These are phyloP conservation scores for Pezizomycotina sp. DNA, from an alignment of 2,329 filamentous ascomycete genomes.

Conservation along the genomic window DNA sequence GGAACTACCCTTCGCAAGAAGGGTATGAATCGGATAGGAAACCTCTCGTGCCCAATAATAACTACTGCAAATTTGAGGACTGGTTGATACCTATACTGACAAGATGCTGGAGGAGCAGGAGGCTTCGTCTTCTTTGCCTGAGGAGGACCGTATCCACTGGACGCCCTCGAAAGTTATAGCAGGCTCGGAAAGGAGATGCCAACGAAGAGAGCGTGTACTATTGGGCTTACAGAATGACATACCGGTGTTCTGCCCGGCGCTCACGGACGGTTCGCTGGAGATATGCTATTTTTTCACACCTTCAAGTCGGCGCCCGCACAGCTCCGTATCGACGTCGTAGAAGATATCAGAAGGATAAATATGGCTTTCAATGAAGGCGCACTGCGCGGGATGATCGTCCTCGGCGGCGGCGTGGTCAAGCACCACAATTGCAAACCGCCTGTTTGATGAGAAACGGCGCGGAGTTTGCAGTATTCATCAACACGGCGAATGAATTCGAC, in stretches of 20 bases:
- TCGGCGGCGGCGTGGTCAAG: slow-evolving; percentile 90
- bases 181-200: slow-evolving; percentile 87
- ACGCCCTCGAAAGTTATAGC: slow-evolving; percentile 85
- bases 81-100: slow-evolving; percentile 93
- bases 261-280: slow-evolving; percentile 92
- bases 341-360: slow-evolving; percentile 86
- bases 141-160: slow-evolving; percentile 62
- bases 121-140: slow-evolving; percentile 45
- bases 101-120: slow-evolving; percentile 89
- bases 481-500: slow-evolving; percentile 94
- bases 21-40: slow-evolving; percentile 90
- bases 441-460: slow-evolving; percentile 95
- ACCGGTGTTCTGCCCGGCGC: slow-evolving; percentile 86
- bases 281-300: slow-evolving; percentile 98
- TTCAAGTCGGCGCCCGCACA: slow-evolving; percentile 73
- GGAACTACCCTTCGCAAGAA: slow-evolving; percentile 65
- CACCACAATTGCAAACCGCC: slow-evolving; percentile 96
- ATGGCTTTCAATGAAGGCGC: slow-evolving; percentile 77
- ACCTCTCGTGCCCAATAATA: slow-evolving; percentile 90
- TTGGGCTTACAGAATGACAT: slow-evolving; percentile 95
- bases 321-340: slow-evolving; percentile 75
- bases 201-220: slow-evolving; percentile 84
- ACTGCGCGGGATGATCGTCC: slow-evolving; percentile 81
- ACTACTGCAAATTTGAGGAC: slow-evolving; percentile 95
- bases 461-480: slow-evolving; percentile 93